Percentiles rank a stretch among this genome's conserved stretches.
Conservation (phyloP, 495 filamentous ascomycete species). For the Penicillium pulvis region DNA sequence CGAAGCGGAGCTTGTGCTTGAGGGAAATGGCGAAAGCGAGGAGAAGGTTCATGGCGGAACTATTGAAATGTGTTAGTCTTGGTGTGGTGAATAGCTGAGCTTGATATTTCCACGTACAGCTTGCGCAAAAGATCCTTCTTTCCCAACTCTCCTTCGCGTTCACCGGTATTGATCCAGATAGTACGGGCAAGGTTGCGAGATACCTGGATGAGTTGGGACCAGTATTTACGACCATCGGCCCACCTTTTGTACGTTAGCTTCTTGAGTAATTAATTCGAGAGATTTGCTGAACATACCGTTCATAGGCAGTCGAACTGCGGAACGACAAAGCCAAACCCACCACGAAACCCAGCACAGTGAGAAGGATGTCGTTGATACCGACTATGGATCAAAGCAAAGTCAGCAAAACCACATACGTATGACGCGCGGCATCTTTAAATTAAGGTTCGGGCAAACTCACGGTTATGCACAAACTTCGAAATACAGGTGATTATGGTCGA, state of each 20-base stretch:
- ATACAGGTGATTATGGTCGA: conserved; percentile 67
- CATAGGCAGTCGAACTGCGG: conserved; percentile 83
- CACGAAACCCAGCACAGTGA: conserved; percentile 89
- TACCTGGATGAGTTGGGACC: conserved; percentile 70
- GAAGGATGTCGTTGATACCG: conserved; percentile 66
- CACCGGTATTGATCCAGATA: conserved; percentile 75
- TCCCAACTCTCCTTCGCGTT: conserved; percentile 59
- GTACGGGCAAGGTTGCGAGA: conserved; percentile 74
- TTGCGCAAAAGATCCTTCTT: conserved; percentile 75
- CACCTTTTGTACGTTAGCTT: conserved; percentile 40
- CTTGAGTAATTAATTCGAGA: not conserved
- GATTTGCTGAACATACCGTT: conserved; percentile 50
- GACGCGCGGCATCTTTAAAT: too few species aligned
- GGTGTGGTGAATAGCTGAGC: not conserved
- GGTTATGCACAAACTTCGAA: conserved; percentile 48
- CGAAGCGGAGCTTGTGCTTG: conserved; percentile 87
- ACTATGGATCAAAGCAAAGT: conserved; percentile 25
- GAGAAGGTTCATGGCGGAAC: conserved; percentile 78
- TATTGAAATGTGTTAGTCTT: conserved; percentile 25
- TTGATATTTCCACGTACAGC: conserved; percentile 42
- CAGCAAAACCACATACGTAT: not conserved
- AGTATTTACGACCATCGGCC: conserved; percentile 74
- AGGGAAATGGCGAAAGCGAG: conserved; percentile 74
- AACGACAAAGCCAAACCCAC: conserved; percentile 83
- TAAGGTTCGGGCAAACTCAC: conserved; percentile 38